A percentile compares a stretch with the other conserved stretches of the same genome.
Evolutionary conservation across 2,329 filamentous ascomycete species (phyloP).

Genomic region (Hortaea werneckii): DNA sequence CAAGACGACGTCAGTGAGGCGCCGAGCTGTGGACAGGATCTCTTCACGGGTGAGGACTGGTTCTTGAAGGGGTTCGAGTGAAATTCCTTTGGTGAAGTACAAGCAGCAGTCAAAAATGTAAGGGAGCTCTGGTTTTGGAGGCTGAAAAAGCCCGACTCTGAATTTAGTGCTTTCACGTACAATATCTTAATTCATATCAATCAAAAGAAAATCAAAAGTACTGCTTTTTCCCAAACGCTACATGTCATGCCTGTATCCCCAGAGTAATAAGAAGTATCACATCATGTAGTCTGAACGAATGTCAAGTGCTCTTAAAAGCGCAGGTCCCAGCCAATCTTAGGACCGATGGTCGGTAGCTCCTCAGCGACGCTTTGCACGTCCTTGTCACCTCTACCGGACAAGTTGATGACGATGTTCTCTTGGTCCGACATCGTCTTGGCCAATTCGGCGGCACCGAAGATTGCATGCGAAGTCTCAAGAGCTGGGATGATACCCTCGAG

Average conservation of each 20-base stretch:
- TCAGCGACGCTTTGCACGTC: slow-evolving; percentile 97
- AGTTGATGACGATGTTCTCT: slow-evolving; percentile 84
- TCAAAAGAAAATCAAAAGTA: too few relatives aligned
- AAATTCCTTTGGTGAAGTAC: neutral
- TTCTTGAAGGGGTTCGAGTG: slow-evolving; percentile 31
- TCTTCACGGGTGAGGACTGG: slow-evolving; percentile 1
- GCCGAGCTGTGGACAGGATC: slow-evolving; percentile 1
- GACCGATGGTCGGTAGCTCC: slow-evolving; percentile 77
- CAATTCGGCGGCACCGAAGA: slow-evolving; percentile 79
- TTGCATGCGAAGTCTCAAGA: slow-evolving; percentile 83
- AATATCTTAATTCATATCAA: too few relatives aligned
- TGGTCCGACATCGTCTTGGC: slow-evolving; percentile 87
- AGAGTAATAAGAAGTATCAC: too few relatives aligned
- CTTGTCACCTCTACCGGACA: slow-evolving; percentile 92
- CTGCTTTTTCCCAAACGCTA: too few relatives aligned
- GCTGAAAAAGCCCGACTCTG: too few relatives aligned
- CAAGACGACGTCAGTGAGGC: neutral
- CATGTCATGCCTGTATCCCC: too few relatives aligned
- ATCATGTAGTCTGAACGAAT: too few relatives aligned
- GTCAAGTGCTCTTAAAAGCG: slow-evolving; percentile 29
- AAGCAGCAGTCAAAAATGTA: too few relatives aligned
- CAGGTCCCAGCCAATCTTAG: slow-evolving; percentile 68
- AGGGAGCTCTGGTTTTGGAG: too few relatives aligned
- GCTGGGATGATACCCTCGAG: slow-evolving; percentile 95
- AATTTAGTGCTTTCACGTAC: too few relatives aligned